Percentiles rank a stretch among this genome's conserved stretches.
phyloP scores from a whole-genome alignment of 106 monocot genomes.

The Ottelia alismoides region DNA sequence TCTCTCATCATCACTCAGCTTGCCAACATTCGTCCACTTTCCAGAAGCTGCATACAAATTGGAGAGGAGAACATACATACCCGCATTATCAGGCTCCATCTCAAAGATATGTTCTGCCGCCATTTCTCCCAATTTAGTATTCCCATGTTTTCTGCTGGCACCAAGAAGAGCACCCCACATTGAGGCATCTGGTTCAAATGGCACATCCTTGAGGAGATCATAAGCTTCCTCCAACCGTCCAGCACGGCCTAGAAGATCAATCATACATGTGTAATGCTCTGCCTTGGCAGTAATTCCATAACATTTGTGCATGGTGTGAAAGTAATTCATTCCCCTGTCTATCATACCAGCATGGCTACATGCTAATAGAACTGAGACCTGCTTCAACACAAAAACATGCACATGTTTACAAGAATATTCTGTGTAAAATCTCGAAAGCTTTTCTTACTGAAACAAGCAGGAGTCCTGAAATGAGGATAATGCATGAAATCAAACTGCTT shows the following conservation, averaged over 20 bases:
- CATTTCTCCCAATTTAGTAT: conserved; percentile 37
- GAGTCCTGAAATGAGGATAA: too few species aligned
- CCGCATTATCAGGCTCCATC: conserved; percentile 65
- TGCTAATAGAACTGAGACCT: conserved; percentile 67
- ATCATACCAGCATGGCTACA: conserved; percentile 56
- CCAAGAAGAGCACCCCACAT: conserved; percentile 82
- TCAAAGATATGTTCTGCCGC: conserved; percentile 50
- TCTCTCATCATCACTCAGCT: conserved; percentile 47
- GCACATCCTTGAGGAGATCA: conserved; percentile 38
- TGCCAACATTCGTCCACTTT: conserved; percentile 40
- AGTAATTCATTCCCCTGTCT: conserved; percentile 40
- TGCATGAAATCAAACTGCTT: too few species aligned
- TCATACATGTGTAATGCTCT: conserved; percentile 75
- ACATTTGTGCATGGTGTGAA: conserved; percentile 45
- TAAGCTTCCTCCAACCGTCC: conserved; percentile 42
- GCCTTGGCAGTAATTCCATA: conserved; percentile 42
- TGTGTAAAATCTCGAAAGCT: too few species aligned
- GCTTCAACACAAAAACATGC: too few species aligned
- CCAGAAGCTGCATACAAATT: conserved; percentile 50
- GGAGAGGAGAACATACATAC: conserved; percentile 73
- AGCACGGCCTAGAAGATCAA: conserved; percentile 62
- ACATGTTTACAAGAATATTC: too few species aligned
- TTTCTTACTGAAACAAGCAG: too few species aligned
- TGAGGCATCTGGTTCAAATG: conserved; percentile 51
- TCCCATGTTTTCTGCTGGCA: conserved; percentile 47